phyloP scores from a whole-genome alignment of 352 stramenopile species.

The Globisporangium abappressorium region DNA sequence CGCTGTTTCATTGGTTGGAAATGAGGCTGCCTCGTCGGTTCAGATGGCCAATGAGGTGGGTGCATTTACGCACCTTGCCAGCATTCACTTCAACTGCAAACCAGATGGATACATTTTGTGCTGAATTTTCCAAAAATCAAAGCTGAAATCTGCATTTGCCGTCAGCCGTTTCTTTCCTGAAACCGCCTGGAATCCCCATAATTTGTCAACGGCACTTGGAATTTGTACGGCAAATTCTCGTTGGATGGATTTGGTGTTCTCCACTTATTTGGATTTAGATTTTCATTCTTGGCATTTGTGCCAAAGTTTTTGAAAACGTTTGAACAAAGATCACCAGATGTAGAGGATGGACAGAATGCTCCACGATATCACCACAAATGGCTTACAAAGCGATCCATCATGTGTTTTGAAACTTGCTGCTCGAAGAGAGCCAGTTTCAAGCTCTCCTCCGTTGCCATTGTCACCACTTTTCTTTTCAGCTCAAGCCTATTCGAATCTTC shows the following conservation, averaged over 20 bases:
- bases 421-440: background rate
- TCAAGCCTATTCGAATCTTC: background rate
- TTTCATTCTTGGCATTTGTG: background rate
- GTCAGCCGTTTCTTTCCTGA: background rate
- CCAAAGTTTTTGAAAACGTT: background rate
- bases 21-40: background rate
- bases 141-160: background rate
- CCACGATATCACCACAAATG: background rate
- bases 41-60: background rate
- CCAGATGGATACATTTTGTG: background rate
- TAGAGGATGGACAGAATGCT: background rate
- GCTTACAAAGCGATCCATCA: background rate
- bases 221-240: slow-evolving; percentile 7
- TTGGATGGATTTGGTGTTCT: background rate
- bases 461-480: background rate
- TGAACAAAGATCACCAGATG: background rate
- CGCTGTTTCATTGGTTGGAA: background rate
- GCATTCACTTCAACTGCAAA: background rate
- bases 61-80: background rate
- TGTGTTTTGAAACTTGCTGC: background rate
- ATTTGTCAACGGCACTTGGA: background rate
- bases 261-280: too few species aligned
- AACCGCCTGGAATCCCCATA: background rate
- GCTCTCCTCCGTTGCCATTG: background rate
- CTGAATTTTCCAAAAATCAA: background rate